Base-by-base conservation (phyloP, 805 yeast genomes). In the Kregervanrija fluxuum region DNA sequence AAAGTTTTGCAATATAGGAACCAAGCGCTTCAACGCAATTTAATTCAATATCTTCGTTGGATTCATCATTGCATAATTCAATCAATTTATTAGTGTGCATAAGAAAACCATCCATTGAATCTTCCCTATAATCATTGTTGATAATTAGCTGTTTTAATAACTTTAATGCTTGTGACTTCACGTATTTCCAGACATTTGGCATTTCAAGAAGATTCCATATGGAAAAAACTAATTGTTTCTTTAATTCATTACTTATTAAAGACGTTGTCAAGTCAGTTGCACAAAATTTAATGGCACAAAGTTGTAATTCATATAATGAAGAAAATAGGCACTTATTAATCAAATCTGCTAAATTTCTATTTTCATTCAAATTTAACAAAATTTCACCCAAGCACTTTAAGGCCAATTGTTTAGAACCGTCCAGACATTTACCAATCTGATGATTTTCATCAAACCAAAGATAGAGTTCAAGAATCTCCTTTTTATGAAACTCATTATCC, bases 21-120 rank as follows among this genome's bases (percentile, higher is more conserved):
- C 86, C 85, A 10, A 79, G 55, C 1, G 75, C 66, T 54, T 77
- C 80, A 12, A 81, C 53, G 0, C 79, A 66, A 3, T 75, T 64
- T 14, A 74, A 62, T 45, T 63, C 67, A n/a, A 77, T 61, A 28
- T 70, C 60, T 4, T 55, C 45, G 3, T 57, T 52, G 4, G 12
- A 16, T 30, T 60, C 57, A n/a, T 65, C 35, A 15, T 49, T 12
- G 12, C 41, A 37, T 6, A 63, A 49, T 3, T 54, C 48, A 30
- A 62, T 57, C 35, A 73, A 58, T n/a, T 42, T 40, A 11, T 12
- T 12, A 1, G 56, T 45, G n/a, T 55, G 45, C 5, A n/a, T 46
- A 8, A 40, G n/a, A 2, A 48, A 14, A 9, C 38, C 43, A 3
- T 33, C 34, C 3, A 38, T 36, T 5, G 28, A 30, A n/a, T 34